phyloP scores from a whole-genome alignment of 2,329 filamentous ascomycete species.

The Lasiodiplodia sp. region DNA sequence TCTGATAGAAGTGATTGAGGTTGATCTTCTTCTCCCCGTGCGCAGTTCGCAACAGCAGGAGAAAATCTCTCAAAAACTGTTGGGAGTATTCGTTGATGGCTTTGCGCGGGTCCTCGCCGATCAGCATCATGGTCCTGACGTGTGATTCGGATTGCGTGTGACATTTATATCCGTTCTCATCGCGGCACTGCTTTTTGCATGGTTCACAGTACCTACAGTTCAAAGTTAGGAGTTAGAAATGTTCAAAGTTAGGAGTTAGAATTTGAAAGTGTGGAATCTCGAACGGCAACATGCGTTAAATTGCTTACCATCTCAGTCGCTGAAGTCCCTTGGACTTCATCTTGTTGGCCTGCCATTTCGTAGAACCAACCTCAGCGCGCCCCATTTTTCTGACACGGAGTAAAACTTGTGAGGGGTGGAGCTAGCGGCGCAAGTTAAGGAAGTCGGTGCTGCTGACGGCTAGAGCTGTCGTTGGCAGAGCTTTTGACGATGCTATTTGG shows the following conservation, averaged over 20 bases:
- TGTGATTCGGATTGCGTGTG: constrained; percentile 69
- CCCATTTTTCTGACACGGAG: constrained; percentile 71
- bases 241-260: neutral
- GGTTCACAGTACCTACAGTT: constrained; percentile 71
- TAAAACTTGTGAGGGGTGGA: neutral
- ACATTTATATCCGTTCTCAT: constrained; percentile 89
- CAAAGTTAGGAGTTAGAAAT: neutral
- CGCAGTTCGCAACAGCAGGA: constrained; percentile 77
- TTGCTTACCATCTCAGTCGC: constrained; percentile 75
- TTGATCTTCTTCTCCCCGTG: constrained; percentile 92
- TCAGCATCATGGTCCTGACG: constrained; percentile 85
- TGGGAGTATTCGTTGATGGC: constrained; percentile 82
- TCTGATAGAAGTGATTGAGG: constrained; percentile 93
- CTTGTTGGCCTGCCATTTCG: constrained; percentile 90
- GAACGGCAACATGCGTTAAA: neutral
- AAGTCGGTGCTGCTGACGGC: neutral
- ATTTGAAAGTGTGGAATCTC: neutral
- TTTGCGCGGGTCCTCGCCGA: constrained; percentile 87
- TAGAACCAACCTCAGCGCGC: constrained; percentile 88
- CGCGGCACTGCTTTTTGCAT: constrained; percentile 78
- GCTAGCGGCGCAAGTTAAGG: neutral
- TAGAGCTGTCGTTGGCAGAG: neutral
- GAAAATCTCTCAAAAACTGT: constrained; percentile 82
- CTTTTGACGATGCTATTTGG: neutral
- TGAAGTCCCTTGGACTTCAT: constrained; percentile 83